Evolutionary conservation across 495 filamentous ascomycete species (phyloP).

Genomic region (Penicillium turbatum): DNA sequence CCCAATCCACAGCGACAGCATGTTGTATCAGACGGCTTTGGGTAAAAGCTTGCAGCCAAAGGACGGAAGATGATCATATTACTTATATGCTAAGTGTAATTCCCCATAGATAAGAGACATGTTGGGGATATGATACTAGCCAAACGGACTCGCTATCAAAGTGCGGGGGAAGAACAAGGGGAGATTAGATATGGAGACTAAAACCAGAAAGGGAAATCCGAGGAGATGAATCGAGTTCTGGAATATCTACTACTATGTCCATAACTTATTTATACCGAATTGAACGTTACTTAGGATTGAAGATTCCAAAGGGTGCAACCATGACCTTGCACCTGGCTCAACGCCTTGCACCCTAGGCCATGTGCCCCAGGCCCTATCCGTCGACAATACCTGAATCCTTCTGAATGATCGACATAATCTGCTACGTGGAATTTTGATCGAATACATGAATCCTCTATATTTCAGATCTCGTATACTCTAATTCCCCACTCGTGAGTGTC

Average conservation of each 20-base stretch:
- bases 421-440: too few species aligned
- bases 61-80: not conserved
- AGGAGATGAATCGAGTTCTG: not conserved
- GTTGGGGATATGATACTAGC: not conserved
- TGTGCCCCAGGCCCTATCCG: too few species aligned
- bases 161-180: conserved; percentile 1
- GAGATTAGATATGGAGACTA: not conserved
- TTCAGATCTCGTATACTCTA: too few species aligned
- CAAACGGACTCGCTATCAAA: not conserved
- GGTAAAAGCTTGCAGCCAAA: too few species aligned
- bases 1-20: conserved; percentile 25
- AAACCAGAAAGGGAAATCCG: conserved; percentile 1
- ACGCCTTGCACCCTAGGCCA: too few species aligned
- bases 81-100: not conserved
- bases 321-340: not conserved
- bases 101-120: conserved; percentile 1
- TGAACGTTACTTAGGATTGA: too few species aligned
- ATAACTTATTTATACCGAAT: too few species aligned
- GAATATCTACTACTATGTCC: too few species aligned
- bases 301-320: not conserved
- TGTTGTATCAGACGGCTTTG: not conserved
- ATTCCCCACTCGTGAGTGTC: too few species aligned
- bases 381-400: too few species aligned
- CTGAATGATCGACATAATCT: too few species aligned
- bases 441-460: too few species aligned